Base-by-base conservation (phyloP, 2,329 filamentous ascomycete species). In the Trichoderma atrobrunneum region DNA sequence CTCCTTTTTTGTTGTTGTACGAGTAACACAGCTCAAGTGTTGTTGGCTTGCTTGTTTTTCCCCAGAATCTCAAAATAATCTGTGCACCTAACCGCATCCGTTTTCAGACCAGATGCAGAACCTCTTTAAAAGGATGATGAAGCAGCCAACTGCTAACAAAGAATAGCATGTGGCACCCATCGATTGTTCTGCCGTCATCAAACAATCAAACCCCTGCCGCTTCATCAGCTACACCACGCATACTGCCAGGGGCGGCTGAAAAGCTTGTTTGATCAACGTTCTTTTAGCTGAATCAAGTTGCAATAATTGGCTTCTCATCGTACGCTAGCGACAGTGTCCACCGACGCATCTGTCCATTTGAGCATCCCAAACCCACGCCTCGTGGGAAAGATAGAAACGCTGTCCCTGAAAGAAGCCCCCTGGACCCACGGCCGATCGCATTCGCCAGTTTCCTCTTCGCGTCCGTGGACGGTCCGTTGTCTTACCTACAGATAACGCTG, bases 401-500 rank as follows among this genome's bases (percentile, higher is more conserved):
- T 48, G 65, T 43, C 65, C 65, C 65, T 68, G 56, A 10, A 24
- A 60, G 32, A 34, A 30, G 16, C 18, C 69, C 51, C 69, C 69
- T 71, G 60, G 69, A 71, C 69, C 69, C 69, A 71, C 61, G 69
- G 69, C 61, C 28, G 69, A 65, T 71, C 69, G 48, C 51, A 28
- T 18, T 65, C 34, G 21, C n/a, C 43, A 51, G 34, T 43, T 57
- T 57, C 68, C 43, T 32, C 51, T 56, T 63, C 59, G 28, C 5
- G 43, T 56, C 30, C 24, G 21, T 32, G 32, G 43, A 39, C 59
- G 16, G 56, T 61, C 66, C 56, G 56, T 51, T 16, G 56, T 61
- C 36, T 69, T 56, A 61, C 26, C 21, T 51, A 21, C 18, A 61
- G 10, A 51, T 48, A 56, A 56, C 54, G 21, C n/a, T 32, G 56